Evolutionary conservation across 2,329 filamentous ascomycete species (phyloP).

Genomic region (Exophiala phaeomuriformis): DNA sequence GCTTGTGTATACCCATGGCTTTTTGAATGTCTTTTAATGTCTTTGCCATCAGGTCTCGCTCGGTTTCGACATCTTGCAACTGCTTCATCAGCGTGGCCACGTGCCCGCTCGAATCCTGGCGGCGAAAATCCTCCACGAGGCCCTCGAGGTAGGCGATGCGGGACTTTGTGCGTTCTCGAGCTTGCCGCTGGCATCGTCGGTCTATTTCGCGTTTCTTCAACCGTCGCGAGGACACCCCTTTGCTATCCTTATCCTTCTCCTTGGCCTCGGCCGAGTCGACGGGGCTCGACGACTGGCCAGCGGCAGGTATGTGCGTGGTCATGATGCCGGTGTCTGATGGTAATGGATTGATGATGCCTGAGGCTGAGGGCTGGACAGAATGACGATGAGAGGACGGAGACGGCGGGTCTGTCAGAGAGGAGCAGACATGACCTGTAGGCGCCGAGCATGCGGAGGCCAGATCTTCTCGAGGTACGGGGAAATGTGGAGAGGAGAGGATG

Average conservation of each 20-base stretch:
- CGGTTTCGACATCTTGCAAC: constrained; percentile 22
- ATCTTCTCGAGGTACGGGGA: neutral
- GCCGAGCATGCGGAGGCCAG: neutral
- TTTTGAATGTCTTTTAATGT: constrained; percentile 26
- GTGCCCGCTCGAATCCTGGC: constrained; percentile 22
- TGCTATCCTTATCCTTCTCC: constrained; percentile 7
- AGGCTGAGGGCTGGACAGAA: too few species aligned
- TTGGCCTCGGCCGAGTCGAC: constrained; percentile 6
- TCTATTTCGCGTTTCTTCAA: constrained; percentile 28
- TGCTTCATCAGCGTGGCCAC: constrained; percentile 24
- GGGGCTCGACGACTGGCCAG: neutral
- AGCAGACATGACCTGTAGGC: neutral
- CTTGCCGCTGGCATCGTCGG: constrained; percentile 26
- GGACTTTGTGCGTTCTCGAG: constrained; percentile 25
- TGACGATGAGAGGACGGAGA: neutral
- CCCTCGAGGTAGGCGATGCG: constrained; percentile 27
- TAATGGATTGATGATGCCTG: neutral
- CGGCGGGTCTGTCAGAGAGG: neutral
- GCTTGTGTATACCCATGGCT: constrained; percentile 17
- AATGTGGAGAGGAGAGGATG: neutral
- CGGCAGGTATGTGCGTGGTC: constrained; percentile 2
- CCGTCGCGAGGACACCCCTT: constrained; percentile 21
- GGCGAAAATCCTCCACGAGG: constrained; percentile 24
- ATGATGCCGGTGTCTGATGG: constrained; percentile 3
- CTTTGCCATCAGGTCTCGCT: constrained; percentile 23